These are phyloP conservation scores for Cutaneotrichosporon sp. DNA, from an alignment of 1,284 basidiomycete genomes.

Conservation along the genomic window DNA sequence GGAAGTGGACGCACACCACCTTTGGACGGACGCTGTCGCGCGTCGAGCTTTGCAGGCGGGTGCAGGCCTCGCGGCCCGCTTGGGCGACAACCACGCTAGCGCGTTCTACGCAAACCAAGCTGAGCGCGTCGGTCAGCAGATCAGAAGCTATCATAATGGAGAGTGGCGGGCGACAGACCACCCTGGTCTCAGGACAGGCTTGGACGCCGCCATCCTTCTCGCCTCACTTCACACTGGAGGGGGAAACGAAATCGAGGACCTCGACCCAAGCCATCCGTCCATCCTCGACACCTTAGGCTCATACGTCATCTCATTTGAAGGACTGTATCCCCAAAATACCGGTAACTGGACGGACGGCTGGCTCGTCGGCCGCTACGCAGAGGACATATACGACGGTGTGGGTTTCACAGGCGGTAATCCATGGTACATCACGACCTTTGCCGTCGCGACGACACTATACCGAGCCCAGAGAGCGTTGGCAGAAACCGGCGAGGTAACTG, in stretches of 20 bases:
- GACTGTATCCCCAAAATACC: slow-evolving; percentile 53
- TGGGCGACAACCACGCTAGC: slow-evolving; percentile 48
- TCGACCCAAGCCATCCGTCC: slow-evolving; percentile 30
- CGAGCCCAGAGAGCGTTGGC: slow-evolving; percentile 32
- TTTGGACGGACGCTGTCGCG: slow-evolving; percentile 54
- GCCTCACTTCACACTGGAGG: slow-evolving; percentile 51
- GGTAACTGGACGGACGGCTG: slow-evolving; percentile 44
- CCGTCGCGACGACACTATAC: slow-evolving; percentile 53
- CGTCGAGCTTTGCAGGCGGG: slow-evolving; percentile 53
- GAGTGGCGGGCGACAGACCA: not conserved
- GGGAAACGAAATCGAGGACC: slow-evolving; percentile 14
- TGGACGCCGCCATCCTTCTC: slow-evolving; percentile 54
- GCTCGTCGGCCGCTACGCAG: slow-evolving; percentile 54
- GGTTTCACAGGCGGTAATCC: slow-evolving; percentile 51
- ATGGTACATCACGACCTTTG: slow-evolving; percentile 54
- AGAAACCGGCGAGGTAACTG: not conserved
- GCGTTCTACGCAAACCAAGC: slow-evolving; percentile 47
- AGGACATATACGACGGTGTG: slow-evolving; percentile 56
- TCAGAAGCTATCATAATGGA: slow-evolving; percentile 42
- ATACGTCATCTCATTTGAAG: slow-evolving; percentile 47
- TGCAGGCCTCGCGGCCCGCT: slow-evolving; percentile 43
- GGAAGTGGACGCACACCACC: slow-evolving; percentile 53
- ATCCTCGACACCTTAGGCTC: slow-evolving; percentile 47
- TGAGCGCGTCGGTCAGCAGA: slow-evolving; percentile 26
- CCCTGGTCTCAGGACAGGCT: slow-evolving; percentile 21